Conservation (phyloP, 192 early-diverging fungal genomes). For the Borealophlyctis nickersoniae region DNA sequence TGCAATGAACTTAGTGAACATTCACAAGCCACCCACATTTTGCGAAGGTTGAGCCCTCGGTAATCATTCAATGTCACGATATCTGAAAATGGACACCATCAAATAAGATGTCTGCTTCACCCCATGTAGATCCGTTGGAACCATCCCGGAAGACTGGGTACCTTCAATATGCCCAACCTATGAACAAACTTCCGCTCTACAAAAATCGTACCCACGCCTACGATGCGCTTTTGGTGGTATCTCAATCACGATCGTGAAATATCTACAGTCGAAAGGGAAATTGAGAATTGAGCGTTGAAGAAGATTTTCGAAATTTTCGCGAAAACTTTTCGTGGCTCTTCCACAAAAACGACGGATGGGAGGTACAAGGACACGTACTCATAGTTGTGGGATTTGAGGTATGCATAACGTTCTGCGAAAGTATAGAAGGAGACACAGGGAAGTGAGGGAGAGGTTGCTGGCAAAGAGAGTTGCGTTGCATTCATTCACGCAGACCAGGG, state of each 20-base stretch:
- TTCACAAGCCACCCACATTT: constrained; percentile 27
- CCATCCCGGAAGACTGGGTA: too few relatives aligned
- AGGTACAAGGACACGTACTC: constrained; percentile 43
- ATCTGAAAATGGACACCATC: constrained; percentile 39
- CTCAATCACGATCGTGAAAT: constrained; percentile 86
- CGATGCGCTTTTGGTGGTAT: constrained; percentile 61
- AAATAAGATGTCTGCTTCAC: constrained; percentile 25
- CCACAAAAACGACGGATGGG: neutral
- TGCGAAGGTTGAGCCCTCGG: constrained; percentile 52
- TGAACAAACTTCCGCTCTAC: constrained; percentile 91
- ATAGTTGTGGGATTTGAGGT: constrained; percentile 69
- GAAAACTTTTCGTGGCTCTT: constrained; percentile 4
- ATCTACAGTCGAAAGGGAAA: constrained; percentile 25
- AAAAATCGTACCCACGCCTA: constrained; percentile 82
- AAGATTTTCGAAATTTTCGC: too few relatives aligned
- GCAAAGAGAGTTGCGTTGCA: neutral
- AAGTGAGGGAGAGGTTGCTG: neutral
- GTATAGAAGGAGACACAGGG: neutral
- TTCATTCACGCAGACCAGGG: too few relatives aligned
- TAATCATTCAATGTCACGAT: constrained; percentile 50
- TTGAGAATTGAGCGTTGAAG: too few relatives aligned
- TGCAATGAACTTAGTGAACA: too few relatives aligned
- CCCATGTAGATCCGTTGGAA: too few relatives aligned
- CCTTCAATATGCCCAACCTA: constrained; percentile 85
- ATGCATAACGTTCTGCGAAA: constrained; percentile 65